phyloP scores from a whole-genome alignment of 2,329 filamentous ascomycete genomes.

The Emergomyces pasteurianus region DNA sequence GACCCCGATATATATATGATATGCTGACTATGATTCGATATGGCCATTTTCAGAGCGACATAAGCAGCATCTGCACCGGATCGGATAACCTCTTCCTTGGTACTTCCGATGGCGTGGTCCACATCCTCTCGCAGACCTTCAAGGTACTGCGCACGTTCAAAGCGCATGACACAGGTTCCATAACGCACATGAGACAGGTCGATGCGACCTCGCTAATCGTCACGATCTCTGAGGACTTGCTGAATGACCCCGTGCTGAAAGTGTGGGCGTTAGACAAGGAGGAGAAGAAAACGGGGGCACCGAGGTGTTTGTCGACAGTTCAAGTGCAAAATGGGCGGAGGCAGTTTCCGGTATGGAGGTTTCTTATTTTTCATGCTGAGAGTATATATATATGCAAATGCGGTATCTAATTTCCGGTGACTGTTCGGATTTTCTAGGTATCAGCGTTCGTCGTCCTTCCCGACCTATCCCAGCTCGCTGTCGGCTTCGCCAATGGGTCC shows the following conservation, averaged over 20 bases:
- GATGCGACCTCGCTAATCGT: constrained; percentile 76
- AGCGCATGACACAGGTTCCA: constrained; percentile 62
- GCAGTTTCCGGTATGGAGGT: constrained; percentile 64
- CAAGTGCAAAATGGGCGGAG: constrained; percentile 81
- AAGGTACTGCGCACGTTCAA: constrained; percentile 78
- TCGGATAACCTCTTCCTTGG: constrained; percentile 85
- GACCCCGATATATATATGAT: background rate
- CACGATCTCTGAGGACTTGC: constrained; percentile 71
- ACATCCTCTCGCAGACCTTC: constrained; percentile 77
- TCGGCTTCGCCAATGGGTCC: constrained; percentile 90
- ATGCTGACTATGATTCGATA: constrained; percentile 13
- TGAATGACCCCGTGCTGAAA: constrained; percentile 76
- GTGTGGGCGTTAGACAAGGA: constrained; percentile 95
- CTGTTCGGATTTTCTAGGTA: constrained; percentile 32
- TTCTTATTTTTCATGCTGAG: too few relatives aligned
- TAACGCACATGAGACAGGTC: constrained; percentile 87
- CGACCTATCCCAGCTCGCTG: constrained; percentile 82
- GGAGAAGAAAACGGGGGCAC: constrained; percentile 84
- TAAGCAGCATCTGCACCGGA: constrained; percentile 73
- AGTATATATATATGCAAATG: background rate
- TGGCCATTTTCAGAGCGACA: constrained; percentile 43
- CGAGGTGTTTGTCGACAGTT: constrained; percentile 76
- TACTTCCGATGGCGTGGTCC: constrained; percentile 70
- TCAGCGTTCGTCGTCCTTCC: constrained; percentile 80
- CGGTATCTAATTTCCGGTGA: background rate